A percentile compares a stretch with the other conserved stretches of the same genome.
Evolutionary conservation across 345 rosid genomes (phyloP).

Genomic region (Streptanthus diversifolius): DNA sequence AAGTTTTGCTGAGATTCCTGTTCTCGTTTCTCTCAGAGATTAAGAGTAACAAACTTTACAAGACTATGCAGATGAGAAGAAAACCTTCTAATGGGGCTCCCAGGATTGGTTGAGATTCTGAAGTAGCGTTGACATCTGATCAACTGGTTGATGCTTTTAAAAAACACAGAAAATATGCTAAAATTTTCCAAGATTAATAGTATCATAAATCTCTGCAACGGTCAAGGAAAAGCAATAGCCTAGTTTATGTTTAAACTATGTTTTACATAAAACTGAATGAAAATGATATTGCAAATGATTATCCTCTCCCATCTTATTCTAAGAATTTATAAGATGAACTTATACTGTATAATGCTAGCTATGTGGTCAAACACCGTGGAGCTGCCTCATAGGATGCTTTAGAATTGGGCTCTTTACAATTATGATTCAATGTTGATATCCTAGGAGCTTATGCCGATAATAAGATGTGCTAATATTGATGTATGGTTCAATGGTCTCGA

Average conservation of each 20-base stretch:
- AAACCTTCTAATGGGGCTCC: conserved; percentile 29
- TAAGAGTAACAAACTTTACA: conserved; percentile 35
- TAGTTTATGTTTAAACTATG: conserved; percentile 45
- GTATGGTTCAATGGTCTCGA: conserved; percentile 57
- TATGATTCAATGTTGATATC: conserved; percentile 65
- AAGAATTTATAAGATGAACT: conserved; percentile 59
- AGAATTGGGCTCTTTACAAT: too few species aligned
- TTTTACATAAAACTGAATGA: conserved; percentile 72
- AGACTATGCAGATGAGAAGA: conserved; percentile 17
- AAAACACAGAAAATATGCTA: conserved; percentile 63
- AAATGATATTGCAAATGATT: conserved; percentile 78
- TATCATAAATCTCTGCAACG: conserved; percentile 47
- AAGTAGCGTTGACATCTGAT: conserved; percentile 21
- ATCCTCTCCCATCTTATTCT: conserved; percentile 82
- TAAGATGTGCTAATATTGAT: conserved; percentile 63
- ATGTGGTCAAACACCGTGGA: conserved; percentile 41
- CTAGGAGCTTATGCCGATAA: conserved; percentile 82
- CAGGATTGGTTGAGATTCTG: conserved; percentile 41
- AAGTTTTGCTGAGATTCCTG: conserved; percentile 44
- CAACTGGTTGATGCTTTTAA: conserved; percentile 33
- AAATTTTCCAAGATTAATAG: conserved; percentile 65
- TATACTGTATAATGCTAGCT: conserved; percentile 37
- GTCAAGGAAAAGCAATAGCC: conserved; percentile 44
- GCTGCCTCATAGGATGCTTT: conserved; percentile 66
- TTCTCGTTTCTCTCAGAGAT: conserved; percentile 48